Base-by-base conservation (phyloP, 345 rosid species). In the Aurinia saxatilis region DNA sequence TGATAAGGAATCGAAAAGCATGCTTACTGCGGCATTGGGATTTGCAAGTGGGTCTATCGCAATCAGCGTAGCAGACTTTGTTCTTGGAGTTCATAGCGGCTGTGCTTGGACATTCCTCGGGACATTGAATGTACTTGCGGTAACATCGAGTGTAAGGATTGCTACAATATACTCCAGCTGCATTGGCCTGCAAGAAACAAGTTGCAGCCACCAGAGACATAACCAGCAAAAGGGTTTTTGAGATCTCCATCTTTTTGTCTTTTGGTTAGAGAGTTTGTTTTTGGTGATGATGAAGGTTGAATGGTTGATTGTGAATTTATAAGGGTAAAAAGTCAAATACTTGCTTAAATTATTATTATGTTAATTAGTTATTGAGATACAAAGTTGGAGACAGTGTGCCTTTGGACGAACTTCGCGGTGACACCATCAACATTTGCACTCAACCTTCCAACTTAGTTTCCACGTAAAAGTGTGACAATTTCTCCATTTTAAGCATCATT, bases 1-100 rank as follows among this genome's bases (percentile, higher is more conserved):
- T 5, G 17, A 7, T 1, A 58, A n/a, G 41, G 45, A 2, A 47
- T 25, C 2, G 2, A 21, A 4, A 21, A 30, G 21, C 29, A 37
- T 7, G 8, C 73, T 63, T 71, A 79, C 73, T 50, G 41, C 71
- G 68, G 60, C 80, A 75, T 18, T 64, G 48, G 34, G 77, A 48
- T 54, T 70, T 60, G 82, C 82, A 75, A 17, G 65, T 27, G 10
- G 80, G 80, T 13, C 53, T 46, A 52, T 80, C 63, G 50, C 80
- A 75, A 52, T 78, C 51, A 5, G 76, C 70, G 52, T 54, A 49
- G 48, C 80, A 77, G 7, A 73, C 82, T 75, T 75, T 73, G 69
- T 64, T 46, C 0, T 70, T 66, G 27, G 65, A 65, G 67, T 70
- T 61, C 42, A 25, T 47, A 2, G 42, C 55, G 3, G 40, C 57